Evolutionary conservation across 2,329 filamentous ascomycete genomes (phyloP).

Genomic region (Diaporthe amygdali): DNA sequence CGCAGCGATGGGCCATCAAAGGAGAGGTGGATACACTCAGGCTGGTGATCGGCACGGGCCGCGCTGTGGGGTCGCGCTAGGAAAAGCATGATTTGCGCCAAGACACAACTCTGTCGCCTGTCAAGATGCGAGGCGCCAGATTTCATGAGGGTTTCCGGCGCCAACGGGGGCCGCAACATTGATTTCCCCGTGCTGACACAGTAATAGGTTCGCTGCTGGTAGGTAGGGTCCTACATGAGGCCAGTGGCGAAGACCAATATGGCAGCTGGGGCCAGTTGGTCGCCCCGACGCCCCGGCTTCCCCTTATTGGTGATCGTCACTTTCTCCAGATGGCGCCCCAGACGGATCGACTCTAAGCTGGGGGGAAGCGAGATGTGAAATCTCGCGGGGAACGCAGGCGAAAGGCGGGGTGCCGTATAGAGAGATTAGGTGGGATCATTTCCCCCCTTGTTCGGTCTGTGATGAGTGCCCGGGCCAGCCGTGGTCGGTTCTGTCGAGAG

Average conservation of each 20-base stretch:
- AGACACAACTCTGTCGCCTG: neutral
- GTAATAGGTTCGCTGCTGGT: no score
- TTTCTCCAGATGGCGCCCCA: constrained; percentile 7
- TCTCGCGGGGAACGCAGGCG: constrained; percentile 1
- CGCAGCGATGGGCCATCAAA: neutral
- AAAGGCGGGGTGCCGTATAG: neutral
- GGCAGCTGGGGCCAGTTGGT: neutral
- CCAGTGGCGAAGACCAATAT: neutral
- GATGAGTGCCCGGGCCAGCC: neutral
- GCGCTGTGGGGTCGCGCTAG: neutral
- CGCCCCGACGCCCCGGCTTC: neutral
- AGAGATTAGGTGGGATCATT: neutral
- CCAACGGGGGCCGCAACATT: neutral
- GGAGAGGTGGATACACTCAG: neutral
- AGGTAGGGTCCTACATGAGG: neutral
- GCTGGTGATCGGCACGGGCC: constrained; percentile 15
- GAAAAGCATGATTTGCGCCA: constrained; percentile 5
- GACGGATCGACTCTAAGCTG: neutral
- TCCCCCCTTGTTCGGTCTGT: neutral
- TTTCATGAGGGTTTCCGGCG: neutral
- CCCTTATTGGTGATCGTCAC: neutral
- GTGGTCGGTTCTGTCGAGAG: neutral
- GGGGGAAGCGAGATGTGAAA: constrained; percentile 12
- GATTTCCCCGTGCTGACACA: neutral
- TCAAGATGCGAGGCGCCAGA: constrained; percentile 7